Conservation (phyloP, 106 monocot genomes). For the Allium fistulosum region DNA sequence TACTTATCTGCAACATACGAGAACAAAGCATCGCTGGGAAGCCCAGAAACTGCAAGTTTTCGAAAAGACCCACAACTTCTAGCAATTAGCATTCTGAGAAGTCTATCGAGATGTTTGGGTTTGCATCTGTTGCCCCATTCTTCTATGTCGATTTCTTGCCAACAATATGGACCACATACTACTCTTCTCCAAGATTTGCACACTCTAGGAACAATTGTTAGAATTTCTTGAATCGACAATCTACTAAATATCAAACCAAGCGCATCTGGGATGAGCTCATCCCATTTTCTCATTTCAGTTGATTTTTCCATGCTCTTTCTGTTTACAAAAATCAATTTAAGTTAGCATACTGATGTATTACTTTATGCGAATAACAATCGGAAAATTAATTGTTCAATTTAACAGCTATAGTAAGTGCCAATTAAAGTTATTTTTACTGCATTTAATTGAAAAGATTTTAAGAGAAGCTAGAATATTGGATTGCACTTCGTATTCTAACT, state of each 20-base stretch:
- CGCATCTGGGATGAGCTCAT: slow-evolving; percentile 82
- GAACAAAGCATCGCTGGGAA: slow-evolving; percentile 31
- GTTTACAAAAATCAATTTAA: too few relatives aligned
- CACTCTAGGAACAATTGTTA: slow-evolving; percentile 72
- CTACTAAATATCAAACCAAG: slow-evolving; percentile 79
- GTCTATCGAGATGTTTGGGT: slow-evolving; percentile 36
- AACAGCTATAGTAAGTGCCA: too few relatives aligned
- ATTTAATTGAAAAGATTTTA: too few relatives aligned
- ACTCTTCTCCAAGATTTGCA: slow-evolving; percentile 57
- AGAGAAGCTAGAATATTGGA: too few relatives aligned
- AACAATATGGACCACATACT: slow-evolving; percentile 54
- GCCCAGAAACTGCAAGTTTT: slow-evolving; percentile 34
- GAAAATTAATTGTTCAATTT: too few relatives aligned
- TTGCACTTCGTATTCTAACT: too few relatives aligned
- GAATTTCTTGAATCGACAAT: slow-evolving; percentile 66
- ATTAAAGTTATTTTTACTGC: too few relatives aligned
- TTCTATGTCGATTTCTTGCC: slow-evolving; percentile 60
- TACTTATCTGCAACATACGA: slow-evolving; percentile 57
- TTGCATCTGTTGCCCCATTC: slow-evolving; percentile 48
- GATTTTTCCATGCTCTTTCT: slow-evolving; percentile 20
- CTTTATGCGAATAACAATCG: too few relatives aligned
- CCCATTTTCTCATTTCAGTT: slow-evolving; percentile 48
- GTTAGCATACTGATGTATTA: too few relatives aligned
- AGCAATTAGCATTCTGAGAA: slow-evolving; percentile 37
- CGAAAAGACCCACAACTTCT: slow-evolving; percentile 44